Conservation (phyloP, 345 rosid genomes). For the Tarenaya hassleriana region DNA sequence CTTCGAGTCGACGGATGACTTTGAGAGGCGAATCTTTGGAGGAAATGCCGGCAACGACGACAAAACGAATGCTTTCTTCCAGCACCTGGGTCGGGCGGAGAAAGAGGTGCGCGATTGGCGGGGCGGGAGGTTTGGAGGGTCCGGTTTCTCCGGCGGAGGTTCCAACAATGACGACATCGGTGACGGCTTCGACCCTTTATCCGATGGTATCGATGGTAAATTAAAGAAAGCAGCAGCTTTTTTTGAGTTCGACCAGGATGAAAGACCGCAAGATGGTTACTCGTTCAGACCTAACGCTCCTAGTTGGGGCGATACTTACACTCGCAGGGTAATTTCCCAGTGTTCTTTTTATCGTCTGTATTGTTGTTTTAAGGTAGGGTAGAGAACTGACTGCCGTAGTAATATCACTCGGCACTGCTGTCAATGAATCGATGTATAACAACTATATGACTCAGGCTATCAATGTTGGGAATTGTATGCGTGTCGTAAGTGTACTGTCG, state of each 20-base stretch:
- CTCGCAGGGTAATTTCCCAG: conserved; percentile 32
- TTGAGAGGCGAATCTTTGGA: conserved; percentile 36
- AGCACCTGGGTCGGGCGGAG: conserved; percentile 33
- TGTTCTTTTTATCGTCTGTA: background rate
- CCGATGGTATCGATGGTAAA: conserved; percentile 46
- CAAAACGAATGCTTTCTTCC: conserved; percentile 24
- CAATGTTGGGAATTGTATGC: no score
- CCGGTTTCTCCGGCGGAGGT: conserved; percentile 13
- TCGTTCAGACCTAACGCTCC: conserved; percentile 38
- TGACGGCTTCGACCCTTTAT: conserved; percentile 27
- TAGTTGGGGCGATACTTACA: conserved; percentile 22
- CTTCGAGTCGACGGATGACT: conserved; percentile 34
- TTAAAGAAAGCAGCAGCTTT: conserved; percentile 39
- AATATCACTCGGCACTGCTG: background rate
- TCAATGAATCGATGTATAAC: no score
- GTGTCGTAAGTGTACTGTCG: no score
- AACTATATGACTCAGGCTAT: background rate
- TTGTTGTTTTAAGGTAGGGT: background rate
- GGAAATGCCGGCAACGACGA: conserved; percentile 24
- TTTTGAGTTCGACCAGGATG: conserved; percentile 32
- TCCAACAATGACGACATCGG: conserved; percentile 1
- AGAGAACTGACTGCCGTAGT: background rate
- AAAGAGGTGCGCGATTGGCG: conserved; percentile 25
- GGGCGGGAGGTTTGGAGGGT: conserved; percentile 10
- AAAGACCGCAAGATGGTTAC: conserved; percentile 25